Conservation (phyloP, 2,329 filamentous ascomycete genomes). For the Salinomyces thailandicus region DNA sequence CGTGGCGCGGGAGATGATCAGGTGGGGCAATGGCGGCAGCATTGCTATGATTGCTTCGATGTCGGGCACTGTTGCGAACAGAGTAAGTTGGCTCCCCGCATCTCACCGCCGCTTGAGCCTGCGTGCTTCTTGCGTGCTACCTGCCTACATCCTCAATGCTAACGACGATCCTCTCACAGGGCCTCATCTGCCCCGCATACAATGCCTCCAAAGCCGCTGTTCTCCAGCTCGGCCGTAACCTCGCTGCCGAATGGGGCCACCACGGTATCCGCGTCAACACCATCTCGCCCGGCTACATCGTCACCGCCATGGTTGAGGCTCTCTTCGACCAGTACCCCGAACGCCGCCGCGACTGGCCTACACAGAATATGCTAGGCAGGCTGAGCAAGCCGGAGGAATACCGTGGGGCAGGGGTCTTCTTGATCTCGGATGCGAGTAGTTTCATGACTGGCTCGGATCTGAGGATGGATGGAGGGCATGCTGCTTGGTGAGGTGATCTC, state of each 20-base stretch:
- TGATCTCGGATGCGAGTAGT: constrained; percentile 34
- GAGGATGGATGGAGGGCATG: constrained; percentile 45
- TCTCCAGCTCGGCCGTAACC: constrained; percentile 58
- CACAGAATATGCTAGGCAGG: constrained; percentile 68
- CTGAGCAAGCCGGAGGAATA: constrained; percentile 29
- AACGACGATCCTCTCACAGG: constrained; percentile 31
- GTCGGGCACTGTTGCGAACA: constrained; percentile 51
- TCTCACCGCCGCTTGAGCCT: constrained; percentile 1
- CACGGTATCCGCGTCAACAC: constrained; percentile 71
- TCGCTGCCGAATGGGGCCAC: constrained; percentile 63
- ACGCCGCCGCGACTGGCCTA: constrained; percentile 56
- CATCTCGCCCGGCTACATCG: constrained; percentile 69
- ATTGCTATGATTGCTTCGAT: constrained; percentile 55
- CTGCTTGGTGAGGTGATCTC: constrained; percentile 38
- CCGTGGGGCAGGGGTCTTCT: constrained; percentile 29
- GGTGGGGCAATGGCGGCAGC: constrained; percentile 48
- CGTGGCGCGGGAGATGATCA: constrained; percentile 54
- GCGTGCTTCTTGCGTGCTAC: neutral
- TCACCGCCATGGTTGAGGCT: constrained; percentile 72
- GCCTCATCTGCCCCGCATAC: constrained; percentile 58
- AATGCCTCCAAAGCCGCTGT: constrained; percentile 69
- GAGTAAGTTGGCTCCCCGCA: constrained; percentile 38
- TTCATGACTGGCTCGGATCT: constrained; percentile 48
- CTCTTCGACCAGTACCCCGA: constrained; percentile 70
- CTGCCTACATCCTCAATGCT: neutral